Evolutionary conservation across 1,139 yeast species (phyloP).

Genomic region (Kazachstania sp.): DNA sequence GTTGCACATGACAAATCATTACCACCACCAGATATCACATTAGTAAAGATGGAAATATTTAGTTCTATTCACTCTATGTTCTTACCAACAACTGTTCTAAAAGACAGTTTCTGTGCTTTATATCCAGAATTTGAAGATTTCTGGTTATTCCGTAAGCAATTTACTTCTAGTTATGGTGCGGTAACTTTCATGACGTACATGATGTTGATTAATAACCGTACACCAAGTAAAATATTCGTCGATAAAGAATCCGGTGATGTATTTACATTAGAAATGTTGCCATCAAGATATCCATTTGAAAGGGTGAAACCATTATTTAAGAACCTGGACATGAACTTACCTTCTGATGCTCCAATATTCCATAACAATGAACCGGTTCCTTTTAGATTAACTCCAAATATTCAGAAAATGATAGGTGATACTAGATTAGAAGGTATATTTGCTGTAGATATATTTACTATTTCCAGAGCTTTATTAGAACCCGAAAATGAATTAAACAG

Average conservation of each 20-base stretch:
- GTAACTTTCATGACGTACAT: constrained; percentile 86
- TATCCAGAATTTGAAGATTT: constrained; percentile 84
- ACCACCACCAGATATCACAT: constrained; percentile 86
- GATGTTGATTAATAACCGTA: constrained; percentile 90
- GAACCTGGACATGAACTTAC: constrained; percentile 44
- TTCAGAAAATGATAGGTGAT: constrained; percentile 89
- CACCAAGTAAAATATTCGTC: constrained; percentile 87
- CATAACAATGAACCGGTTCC: constrained; percentile 94
- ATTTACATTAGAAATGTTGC: constrained; percentile 93
- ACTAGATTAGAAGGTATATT: constrained; percentile 86
- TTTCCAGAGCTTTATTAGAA: constrained; percentile 81
- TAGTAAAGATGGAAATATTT: constrained; percentile 83
- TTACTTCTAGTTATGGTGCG: constrained; percentile 93
- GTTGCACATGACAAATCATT: constrained; percentile 90
- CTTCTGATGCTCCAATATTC: constrained; percentile 76
- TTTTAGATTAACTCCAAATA: constrained; percentile 90
- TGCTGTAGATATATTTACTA: constrained; percentile 74
- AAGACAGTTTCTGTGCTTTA: constrained; percentile 53
- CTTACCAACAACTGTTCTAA: constrained; percentile 79
- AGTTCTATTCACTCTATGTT: constrained; percentile 80
- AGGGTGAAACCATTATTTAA: constrained; percentile 39
- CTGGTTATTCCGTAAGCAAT: constrained; percentile 95
- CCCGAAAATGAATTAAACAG: constrained; percentile 87
- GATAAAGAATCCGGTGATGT: constrained; percentile 78
- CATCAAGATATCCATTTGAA: constrained; percentile 47